Conservation (phyloP, 768 basidiomycete genomes). For the Butyriboletus loyo region DNA sequence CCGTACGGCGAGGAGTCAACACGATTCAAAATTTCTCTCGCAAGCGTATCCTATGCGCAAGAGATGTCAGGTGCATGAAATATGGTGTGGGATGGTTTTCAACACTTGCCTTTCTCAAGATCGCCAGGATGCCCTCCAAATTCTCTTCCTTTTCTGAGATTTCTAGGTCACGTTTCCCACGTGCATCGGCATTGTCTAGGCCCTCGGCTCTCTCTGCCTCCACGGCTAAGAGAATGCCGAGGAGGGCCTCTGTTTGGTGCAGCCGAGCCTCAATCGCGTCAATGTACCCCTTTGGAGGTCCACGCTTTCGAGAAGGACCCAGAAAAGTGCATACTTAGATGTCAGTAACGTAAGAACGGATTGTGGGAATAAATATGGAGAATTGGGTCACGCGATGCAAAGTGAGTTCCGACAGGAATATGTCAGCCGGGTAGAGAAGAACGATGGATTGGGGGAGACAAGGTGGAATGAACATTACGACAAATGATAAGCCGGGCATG, state of each 20-base stretch:
- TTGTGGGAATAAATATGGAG: conserved; percentile 3
- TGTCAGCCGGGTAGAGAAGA: conserved; percentile 5
- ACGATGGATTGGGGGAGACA: conserved; percentile 5
- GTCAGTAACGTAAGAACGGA: neutral
- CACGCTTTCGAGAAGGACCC: conserved; percentile 77
- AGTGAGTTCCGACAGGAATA: conserved; percentile 5
- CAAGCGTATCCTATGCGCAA: conserved; percentile 62
- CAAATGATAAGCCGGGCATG: conserved; percentile 11
- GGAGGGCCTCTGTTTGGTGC: conserved; percentile 86
- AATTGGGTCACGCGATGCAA: neutral
- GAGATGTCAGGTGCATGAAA: neutral
- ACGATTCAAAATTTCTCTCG: conserved; percentile 74
- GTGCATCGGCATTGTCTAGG: conserved; percentile 31
- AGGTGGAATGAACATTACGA: conserved; percentile 16
- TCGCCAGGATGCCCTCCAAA: conserved; percentile 40
- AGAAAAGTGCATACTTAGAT: conserved; percentile 69
- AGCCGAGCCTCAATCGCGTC: conserved; percentile 90
- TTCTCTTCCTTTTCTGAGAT: conserved; percentile 10
- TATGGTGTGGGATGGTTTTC: neutral
- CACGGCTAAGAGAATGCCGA: conserved; percentile 72
- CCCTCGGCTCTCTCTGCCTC: conserved; percentile 26
- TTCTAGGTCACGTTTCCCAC: conserved; percentile 16
- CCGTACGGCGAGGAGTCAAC: conserved; percentile 84
- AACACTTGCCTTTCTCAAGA: conserved; percentile 48
- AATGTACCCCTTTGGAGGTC: conserved; percentile 92